A percentile compares a stretch with the other conserved stretches of the same genome.
These are phyloP conservation scores for Incumbomyces delicatus DNA, from an alignment of 2,329 filamentous ascomycete species.

Conservation along the genomic window DNA sequence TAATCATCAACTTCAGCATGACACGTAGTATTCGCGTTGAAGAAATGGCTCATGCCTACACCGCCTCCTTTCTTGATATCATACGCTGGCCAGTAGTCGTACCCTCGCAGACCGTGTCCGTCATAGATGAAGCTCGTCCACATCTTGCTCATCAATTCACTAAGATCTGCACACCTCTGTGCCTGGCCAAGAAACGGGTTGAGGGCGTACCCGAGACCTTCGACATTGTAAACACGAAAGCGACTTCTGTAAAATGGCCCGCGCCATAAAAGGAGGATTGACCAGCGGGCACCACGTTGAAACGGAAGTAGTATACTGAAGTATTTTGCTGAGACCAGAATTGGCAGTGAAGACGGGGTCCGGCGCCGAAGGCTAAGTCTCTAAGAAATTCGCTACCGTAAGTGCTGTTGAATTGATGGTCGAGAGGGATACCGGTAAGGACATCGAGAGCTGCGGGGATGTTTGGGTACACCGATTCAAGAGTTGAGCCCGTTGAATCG, in stretches of 20 bases:
- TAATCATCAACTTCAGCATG: conserved; percentile 38
- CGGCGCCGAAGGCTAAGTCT: conserved; percentile 43
- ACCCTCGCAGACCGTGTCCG: conserved; percentile 13
- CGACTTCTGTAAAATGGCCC: conserved; percentile 45
- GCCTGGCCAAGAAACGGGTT: conserved; percentile 31
- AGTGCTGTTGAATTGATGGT: conserved; percentile 3
- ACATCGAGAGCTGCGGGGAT: conserved; percentile 38
- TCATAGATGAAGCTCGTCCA: conserved; percentile 44
- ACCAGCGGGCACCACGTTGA: conserved; percentile 46
- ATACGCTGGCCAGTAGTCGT: conserved; percentile 6
- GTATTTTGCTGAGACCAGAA: conserved; percentile 40
- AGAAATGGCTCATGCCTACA: conserved; percentile 25
- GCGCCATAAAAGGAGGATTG: conserved; percentile 32
- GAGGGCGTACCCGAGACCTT: conserved; percentile 14
- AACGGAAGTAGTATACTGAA: conserved; percentile 52
- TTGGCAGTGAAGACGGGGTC: conserved; percentile 44
- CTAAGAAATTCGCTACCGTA: conserved; percentile 45
- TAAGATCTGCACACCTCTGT: conserved; percentile 33
- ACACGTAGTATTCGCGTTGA: conserved; percentile 39
- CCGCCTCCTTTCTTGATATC: conserved; percentile 5
- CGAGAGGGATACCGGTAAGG: conserved; percentile 28
- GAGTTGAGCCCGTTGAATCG: neutral
- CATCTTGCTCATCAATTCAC: conserved; percentile 41
- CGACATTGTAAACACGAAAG: conserved; percentile 46
- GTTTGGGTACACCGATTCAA: conserved; percentile 46